Base-by-base conservation (phyloP, 495 filamentous ascomycete genomes). In the Aspergillus diversus region DNA sequence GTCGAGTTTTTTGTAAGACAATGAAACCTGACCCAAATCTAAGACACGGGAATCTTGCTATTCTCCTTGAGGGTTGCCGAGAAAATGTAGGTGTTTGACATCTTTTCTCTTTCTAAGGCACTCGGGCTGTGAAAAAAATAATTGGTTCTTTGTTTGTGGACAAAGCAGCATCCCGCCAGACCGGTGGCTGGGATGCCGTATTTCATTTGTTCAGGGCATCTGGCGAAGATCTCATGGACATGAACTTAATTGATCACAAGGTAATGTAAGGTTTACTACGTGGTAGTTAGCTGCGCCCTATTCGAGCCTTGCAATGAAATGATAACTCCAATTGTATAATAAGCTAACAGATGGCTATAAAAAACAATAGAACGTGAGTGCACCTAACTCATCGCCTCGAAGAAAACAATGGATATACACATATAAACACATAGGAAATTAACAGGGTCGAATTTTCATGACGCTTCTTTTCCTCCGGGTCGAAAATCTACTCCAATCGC, bases 361-460 rank as follows among this genome's bases (percentile, higher is more conserved):
- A 69, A 65, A 75, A 76, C 65, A 71, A 73, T 71, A 71, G 53
- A 70, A 73, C 61, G 73, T 78, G 75, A 79, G 74, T 75, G 70
- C 74, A 73, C 74, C 76, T 64, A 74, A 65, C 73, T 77, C 73
- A 77, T 77, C 77, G 75, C 75, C 77, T 71, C 68, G 68, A 70
- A 68, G 68, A 66, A 73, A 73, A 74, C 64, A 63, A 73, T 80
- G 76, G 77, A 77, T 80, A 78, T 80, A 80, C 77, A 79, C 65
- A 71, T 73, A 75, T 77, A 71, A 79, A 68, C 71, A 76, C 70
- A 77, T 66, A 67, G 71, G 68, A 70, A 73, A 74, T 67, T 68
- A 70, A 74, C 70, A 76, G 70, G 66, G 75, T 73, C 73, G 61
- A 66, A 63, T 76, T 73, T 79, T 76, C 76, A 71, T 73, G 73